These are phyloP conservation scores for Plantago rigida DNA, from an alignment of 305 asterid species.

Conservation along the genomic window DNA sequence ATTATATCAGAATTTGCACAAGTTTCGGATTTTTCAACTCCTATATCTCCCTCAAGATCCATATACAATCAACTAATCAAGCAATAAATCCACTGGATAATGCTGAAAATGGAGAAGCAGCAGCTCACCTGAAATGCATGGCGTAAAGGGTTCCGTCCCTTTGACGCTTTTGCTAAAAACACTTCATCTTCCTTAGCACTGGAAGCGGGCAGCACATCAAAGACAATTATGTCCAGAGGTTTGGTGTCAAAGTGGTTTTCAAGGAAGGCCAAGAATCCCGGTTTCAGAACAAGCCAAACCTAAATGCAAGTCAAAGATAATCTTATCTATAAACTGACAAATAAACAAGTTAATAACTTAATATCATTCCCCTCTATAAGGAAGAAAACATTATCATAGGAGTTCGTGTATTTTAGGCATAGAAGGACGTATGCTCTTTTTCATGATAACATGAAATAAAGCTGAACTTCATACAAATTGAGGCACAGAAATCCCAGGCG, in stretches of 20 bases:
- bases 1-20: too few relatives aligned
- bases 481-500: not conserved
- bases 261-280: constrained; percentile 84
- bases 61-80: not conserved
- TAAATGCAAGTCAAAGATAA: constrained; percentile 31
- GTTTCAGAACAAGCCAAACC: constrained; percentile 95
- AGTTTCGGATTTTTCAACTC: too few relatives aligned
- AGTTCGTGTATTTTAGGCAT: too few relatives aligned
- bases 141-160: constrained; percentile 61
- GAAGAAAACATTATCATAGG: constrained; percentile 7
- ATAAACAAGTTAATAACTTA: not conserved
- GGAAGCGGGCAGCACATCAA: constrained; percentile 53
- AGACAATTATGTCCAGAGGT: constrained; percentile 66
- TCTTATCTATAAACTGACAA: constrained; percentile 17
- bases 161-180: constrained; percentile 47
- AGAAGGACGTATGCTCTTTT: not conserved
- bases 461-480: constrained; percentile 1
- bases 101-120: constrained; percentile 11
- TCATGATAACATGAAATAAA: constrained; percentile 18
- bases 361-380: constrained; percentile 2
- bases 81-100: too few relatives aligned
- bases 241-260: constrained; percentile 62
- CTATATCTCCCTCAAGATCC: not conserved
- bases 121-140: constrained; percentile 69
- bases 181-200: constrained; percentile 43